These are phyloP conservation scores for Closterium sp. DNA, from an alignment of 139 green algal species.

Conservation along the genomic window DNA sequence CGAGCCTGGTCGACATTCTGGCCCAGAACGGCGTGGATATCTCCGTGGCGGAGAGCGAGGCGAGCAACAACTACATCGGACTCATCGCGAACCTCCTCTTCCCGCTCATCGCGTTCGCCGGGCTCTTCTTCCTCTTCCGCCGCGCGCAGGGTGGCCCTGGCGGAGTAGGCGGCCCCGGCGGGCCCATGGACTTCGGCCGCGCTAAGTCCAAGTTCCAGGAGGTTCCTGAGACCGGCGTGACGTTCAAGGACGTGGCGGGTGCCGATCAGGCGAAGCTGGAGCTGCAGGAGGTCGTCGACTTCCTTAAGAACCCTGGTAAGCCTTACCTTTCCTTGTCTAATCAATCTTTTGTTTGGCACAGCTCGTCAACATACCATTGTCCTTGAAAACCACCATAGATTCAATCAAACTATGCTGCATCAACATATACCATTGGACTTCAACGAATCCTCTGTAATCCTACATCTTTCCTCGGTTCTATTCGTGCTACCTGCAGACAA, in stretches of 20 bases:
- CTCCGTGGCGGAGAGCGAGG: constrained; percentile 83
- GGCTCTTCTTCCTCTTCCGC: constrained; percentile 98
- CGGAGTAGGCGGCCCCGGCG: constrained; percentile 66
- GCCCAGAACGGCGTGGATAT: constrained; percentile 90
- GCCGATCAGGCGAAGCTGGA: constrained; percentile 97
- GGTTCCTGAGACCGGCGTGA: constrained; percentile 93
- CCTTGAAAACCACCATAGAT: too few species aligned
- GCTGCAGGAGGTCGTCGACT: constrained; percentile 96
- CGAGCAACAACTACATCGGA: constrained; percentile 87
- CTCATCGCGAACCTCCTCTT: constrained; percentile 99
- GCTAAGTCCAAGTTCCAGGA: constrained; percentile 99
- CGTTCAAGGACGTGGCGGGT: constrained; percentile 95
- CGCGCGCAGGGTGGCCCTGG: constrained; percentile 44
- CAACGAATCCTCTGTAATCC: not conserved
- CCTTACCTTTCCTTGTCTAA: constrained; percentile 52
- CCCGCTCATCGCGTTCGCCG: constrained; percentile 94
- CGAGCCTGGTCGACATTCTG: constrained; percentile 88
- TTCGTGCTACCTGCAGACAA: constrained; percentile 68
- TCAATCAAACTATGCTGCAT: too few species aligned
- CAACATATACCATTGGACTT: not conserved
- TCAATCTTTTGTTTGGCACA: not conserved
- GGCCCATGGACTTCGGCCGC: constrained; percentile 97
- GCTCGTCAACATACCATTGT: too few species aligned
- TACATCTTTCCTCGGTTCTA: not conserved
- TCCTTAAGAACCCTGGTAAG: constrained; percentile 94